These are phyloP conservation scores for Phytophthora sp. DNA, from an alignment of 352 stramenopile species.

Conservation along the genomic window DNA sequence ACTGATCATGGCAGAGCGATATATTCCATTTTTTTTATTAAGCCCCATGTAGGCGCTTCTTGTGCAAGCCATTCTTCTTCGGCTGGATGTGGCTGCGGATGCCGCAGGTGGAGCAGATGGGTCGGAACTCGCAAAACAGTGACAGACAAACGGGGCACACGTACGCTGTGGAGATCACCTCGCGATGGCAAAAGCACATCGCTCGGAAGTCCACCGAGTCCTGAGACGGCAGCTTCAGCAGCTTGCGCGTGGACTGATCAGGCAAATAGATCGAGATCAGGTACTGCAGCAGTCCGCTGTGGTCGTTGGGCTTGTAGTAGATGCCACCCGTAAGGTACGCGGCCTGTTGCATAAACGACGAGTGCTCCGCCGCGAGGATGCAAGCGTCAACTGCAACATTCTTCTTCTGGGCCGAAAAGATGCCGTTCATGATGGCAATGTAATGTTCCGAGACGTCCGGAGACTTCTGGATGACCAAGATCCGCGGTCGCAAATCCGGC, in stretches of 20 bases:
- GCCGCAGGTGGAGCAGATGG: slow-evolving; percentile 88
- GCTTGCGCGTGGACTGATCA: slow-evolving; percentile 76
- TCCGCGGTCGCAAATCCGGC: slow-evolving; percentile 73
- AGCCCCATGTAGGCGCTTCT: slow-evolving; percentile 47
- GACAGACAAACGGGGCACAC: slow-evolving; percentile 90
- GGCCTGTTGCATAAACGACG: slow-evolving; percentile 89
- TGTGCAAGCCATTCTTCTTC: slow-evolving; percentile 60
- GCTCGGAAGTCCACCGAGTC: slow-evolving; percentile 89
- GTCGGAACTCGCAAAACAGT: slow-evolving; percentile 88
- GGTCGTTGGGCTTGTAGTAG: slow-evolving; percentile 85
- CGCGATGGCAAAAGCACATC: slow-evolving; percentile 90
- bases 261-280: slow-evolving; percentile 88
- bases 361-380: slow-evolving; percentile 76
- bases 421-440: slow-evolving; percentile 91
- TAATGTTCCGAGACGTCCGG: slow-evolving; percentile 88
- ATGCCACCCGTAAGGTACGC: slow-evolving; percentile 87
- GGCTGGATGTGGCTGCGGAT: slow-evolving; percentile 85
- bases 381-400: slow-evolving; percentile 83
- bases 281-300: slow-evolving; percentile 79
- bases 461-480: slow-evolving; percentile 86
- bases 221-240: slow-evolving; percentile 85
- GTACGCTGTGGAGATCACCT: slow-evolving; percentile 83
- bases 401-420: slow-evolving; percentile 91
- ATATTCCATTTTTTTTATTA: slow-evolving; percentile 30
- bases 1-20: neutral